phyloP scores from a whole-genome alignment of 1,284 basidiomycete genomes.

The Limonomyces culmigenus region DNA sequence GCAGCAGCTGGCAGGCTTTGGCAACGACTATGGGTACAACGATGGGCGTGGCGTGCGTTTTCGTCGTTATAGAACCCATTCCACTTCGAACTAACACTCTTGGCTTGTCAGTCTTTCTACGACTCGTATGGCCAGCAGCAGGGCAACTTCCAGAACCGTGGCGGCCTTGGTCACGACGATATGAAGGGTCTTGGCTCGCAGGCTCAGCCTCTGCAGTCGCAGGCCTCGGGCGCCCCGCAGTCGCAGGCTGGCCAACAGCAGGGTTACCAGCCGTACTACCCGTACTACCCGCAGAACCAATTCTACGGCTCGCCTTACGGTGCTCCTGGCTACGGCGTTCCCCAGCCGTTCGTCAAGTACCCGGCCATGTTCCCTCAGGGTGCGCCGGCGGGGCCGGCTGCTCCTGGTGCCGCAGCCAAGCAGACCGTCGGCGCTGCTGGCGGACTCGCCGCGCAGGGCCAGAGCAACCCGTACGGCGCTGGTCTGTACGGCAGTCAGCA shows the following conservation, averaged over 20 bases:
- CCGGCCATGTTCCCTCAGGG: constrained; percentile 54
- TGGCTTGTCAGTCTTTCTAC: constrained; percentile 41
- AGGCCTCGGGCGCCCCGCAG: constrained; percentile 31
- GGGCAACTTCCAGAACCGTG: constrained; percentile 38
- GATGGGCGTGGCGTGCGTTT: constrained; percentile 42
- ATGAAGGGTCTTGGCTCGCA: constrained; percentile 47
- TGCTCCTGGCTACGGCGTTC: constrained; percentile 41
- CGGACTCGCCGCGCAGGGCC: neutral
- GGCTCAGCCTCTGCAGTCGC: too few relatives aligned
- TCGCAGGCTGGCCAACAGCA: constrained; percentile 4
- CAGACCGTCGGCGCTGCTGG: neutral
- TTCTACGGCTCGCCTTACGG: constrained; percentile 59
- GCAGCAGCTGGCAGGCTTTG: constrained; percentile 42
- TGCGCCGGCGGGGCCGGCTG: constrained; percentile 40
- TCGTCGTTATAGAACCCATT: neutral
- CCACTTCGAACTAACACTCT: neutral
- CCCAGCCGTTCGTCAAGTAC: constrained; percentile 59
- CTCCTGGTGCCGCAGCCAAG: constrained; percentile 41
- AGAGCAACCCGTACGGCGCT: constrained; percentile 30
- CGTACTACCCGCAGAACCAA: constrained; percentile 48
- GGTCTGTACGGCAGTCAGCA: constrained; percentile 30
- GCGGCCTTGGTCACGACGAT: constrained; percentile 51
- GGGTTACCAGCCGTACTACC: constrained; percentile 23
- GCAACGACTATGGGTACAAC: constrained; percentile 45
- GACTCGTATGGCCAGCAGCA: constrained; percentile 47